phyloP scores from a whole-genome alignment of 768 basidiomycete species.

The Rhizopogon vinicolor region DNA sequence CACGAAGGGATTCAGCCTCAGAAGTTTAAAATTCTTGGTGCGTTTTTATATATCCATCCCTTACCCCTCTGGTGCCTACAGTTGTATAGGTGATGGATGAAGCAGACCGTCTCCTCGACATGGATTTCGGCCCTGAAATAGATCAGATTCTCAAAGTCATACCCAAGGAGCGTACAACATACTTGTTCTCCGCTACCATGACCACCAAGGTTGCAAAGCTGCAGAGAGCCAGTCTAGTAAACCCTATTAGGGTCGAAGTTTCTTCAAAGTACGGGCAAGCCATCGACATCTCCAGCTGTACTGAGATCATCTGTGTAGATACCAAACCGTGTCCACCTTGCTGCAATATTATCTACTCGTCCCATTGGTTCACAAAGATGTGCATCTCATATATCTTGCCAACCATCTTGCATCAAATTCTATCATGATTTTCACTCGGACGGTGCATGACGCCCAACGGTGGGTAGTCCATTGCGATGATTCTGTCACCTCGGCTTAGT shows the following conservation, averaged over 20 bases:
- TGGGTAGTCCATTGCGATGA: conserved; percentile 21
- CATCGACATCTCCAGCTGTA: neutral
- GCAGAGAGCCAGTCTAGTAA: conserved; percentile 87
- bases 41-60: conserved; percentile 18
- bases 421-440: conserved; percentile 94
- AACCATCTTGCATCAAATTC: conserved; percentile 90
- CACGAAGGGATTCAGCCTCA: conserved; percentile 93
- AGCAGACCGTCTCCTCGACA: conserved; percentile 91
- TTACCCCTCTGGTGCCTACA: conserved; percentile 1
- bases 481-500: neutral
- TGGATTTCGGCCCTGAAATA: conserved; percentile 94
- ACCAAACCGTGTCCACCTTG: conserved; percentile 93
- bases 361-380: conserved; percentile 89
- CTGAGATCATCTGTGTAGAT: conserved; percentile 45
- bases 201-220: conserved; percentile 97
- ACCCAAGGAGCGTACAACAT: conserved; percentile 91
- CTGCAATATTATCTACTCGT: conserved; percentile 95
- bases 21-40: conserved; percentile 84
- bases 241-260: conserved; percentile 93
- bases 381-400: conserved; percentile 82
- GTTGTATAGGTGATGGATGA: conserved; percentile 85
- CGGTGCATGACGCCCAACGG: conserved; percentile 90
- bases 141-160: conserved; percentile 96
- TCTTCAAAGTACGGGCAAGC: conserved; percentile 70
- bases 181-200: conserved; percentile 98